Conservation (phyloP, 2,329 filamentous ascomycete species). For the Sordariomycetes sp. region DNA sequence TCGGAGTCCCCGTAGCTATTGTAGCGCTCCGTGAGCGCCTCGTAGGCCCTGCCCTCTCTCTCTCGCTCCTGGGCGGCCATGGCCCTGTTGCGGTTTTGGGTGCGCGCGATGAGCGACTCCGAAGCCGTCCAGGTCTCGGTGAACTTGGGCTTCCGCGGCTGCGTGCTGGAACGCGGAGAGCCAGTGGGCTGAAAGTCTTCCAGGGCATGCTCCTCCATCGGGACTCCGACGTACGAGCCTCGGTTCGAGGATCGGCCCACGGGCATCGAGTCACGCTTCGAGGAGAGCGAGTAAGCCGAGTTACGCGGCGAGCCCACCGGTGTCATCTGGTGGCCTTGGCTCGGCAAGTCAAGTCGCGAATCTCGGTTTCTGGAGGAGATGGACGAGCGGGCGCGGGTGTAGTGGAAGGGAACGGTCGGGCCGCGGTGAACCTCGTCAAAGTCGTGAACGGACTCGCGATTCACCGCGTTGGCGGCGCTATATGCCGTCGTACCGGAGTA, state of each 20-base stretch:
- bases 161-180: not conserved
- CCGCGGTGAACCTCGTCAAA: constrained; percentile 11
- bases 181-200: not conserved
- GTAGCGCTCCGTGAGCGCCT: constrained; percentile 30
- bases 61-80: constrained; percentile 21
- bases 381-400: constrained; percentile 56
- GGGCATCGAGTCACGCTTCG: constrained; percentile 31
- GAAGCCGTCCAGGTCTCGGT: constrained; percentile 42
- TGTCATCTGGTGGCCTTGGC: constrained; percentile 38
- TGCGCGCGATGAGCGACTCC: constrained; percentile 39
- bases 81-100: constrained; percentile 35
- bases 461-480: constrained; percentile 29
- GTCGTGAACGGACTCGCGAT: not conserved
- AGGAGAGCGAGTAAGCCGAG: constrained; percentile 18
- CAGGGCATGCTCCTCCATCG: constrained; percentile 23
- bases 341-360: constrained; percentile 40
- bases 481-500: constrained; percentile 42
- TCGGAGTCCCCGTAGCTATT: constrained; percentile 26
- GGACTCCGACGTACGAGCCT: constrained; percentile 35
- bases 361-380: constrained; percentile 39
- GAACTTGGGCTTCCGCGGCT: constrained; percentile 30
- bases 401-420: constrained; percentile 62
- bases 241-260: constrained; percentile 16
- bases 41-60: constrained; percentile 23
- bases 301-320: constrained; percentile 27